phyloP scores from a whole-genome alignment of 2,329 filamentous ascomycete species.

The Aquanectria penicillioides region DNA sequence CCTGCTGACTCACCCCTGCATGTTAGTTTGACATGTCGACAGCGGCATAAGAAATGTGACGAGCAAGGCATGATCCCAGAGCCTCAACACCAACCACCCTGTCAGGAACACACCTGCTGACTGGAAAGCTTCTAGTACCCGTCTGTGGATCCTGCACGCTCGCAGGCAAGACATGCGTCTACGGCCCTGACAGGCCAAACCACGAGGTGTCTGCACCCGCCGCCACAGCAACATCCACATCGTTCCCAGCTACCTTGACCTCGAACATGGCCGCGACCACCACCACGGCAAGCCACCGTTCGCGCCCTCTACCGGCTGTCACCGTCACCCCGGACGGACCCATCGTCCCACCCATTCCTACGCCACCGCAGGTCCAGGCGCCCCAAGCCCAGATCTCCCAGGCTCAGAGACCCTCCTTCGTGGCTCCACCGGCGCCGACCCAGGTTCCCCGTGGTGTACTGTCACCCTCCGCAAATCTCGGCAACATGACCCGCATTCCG shows the following conservation, averaged over 20 bases:
- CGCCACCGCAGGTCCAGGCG: neutral
- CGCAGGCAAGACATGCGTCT: slow-evolving; percentile 20
- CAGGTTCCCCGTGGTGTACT: slow-evolving; percentile 4
- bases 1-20: neutral
- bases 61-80: slow-evolving; percentile 12
- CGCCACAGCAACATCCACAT: slow-evolving; percentile 3
- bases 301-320: slow-evolving; percentile 5
- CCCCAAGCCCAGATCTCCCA: slow-evolving; percentile 1
- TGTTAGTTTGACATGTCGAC: slow-evolving; percentile 19
- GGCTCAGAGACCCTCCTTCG: slow-evolving; percentile 1
- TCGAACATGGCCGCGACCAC: slow-evolving; percentile 27
- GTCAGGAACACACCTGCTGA: slow-evolving; percentile 7
- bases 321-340: slow-evolving; percentile 12
- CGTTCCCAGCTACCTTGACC: slow-evolving; percentile 25
- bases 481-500: slow-evolving; percentile 6
- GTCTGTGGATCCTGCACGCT: slow-evolving; percentile 18
- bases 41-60: slow-evolving; percentile 19
- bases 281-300: slow-evolving; percentile 10
- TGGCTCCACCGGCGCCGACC: slow-evolving; percentile 9
- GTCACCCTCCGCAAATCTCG: slow-evolving; percentile 6
- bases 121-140: slow-evolving; percentile 6
- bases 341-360: slow-evolving; percentile 2
- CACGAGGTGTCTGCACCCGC: too few relatives aligned
- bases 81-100: neutral
- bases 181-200: slow-evolving; percentile 15